Evolutionary conservation across 169 alveolate species (phyloP), one percentile per base, ranked within the genome.

Genomic region (Cryptosporidium canis): DNA sequence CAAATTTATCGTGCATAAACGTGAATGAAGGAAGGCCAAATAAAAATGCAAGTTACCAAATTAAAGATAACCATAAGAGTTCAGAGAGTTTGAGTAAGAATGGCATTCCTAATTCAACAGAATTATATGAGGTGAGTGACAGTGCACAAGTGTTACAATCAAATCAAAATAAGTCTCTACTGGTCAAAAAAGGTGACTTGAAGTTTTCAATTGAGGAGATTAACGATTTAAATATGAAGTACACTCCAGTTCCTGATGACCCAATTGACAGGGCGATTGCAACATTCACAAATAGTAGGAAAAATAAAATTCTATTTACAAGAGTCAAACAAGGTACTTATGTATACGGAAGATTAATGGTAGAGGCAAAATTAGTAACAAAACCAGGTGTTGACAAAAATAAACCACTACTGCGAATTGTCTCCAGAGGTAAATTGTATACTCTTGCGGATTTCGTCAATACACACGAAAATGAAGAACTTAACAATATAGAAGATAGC

Each of bases 241-340:
- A 77, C 56, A 77, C 37, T 27, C 87, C 87, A 1, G 87, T 77
- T 27, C 47, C 72, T 39, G 87, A 77, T 55, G 87, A 77, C 43
- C 87, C 87, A 56, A 77, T 77, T 41, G 87, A 77, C 43, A 77
- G 87, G 61, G 87, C 87, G 41, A 77, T 77, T 56, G 87, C 87
- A 61, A 77, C 87, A 7, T 77, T 77, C 33, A 58, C 87, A 39
- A 77, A 77, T 77, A 61, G 65, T 39, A 77, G 87, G 24, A 43
- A 77, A 29, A 77, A 77, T 27, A 77, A 77, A 58, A 61, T 77
- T 55, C 44, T 56, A 3, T 77, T 77, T 21, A 58, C 87, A 1
- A 77, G 87, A 31, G 87, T 77, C 2, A 77, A 77, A 3, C 87
- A 77, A 61, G 87, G 87, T 21, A 77, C 72, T 3, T 77, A 77